Percentiles rank a stretch among this genome's conserved stretches.
Conservation (phyloP, 495 filamentous ascomycete species). For the Aspergillus mulundensis region DNA sequence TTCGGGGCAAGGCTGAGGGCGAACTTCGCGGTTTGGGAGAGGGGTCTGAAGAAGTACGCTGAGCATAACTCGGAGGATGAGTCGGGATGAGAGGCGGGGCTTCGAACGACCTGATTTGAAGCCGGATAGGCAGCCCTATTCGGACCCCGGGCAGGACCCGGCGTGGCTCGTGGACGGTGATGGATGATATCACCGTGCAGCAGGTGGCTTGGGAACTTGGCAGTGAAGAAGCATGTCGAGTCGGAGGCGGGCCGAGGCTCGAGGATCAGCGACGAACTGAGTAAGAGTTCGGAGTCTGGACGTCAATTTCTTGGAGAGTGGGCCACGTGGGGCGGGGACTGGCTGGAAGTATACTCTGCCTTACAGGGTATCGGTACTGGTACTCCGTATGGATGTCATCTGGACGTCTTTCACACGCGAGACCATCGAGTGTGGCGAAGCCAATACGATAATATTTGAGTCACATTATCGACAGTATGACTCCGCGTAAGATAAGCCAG, state of each 20-base stretch:
- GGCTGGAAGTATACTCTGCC: not conserved
- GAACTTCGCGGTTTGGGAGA: conserved; percentile 39
- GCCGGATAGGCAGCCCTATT: too few species aligned
- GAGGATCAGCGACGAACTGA: not conserved
- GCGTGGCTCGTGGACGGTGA: not conserved
- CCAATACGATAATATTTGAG: not conserved
- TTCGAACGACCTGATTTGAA: not conserved
- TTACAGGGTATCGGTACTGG: not conserved
- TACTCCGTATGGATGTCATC: not conserved
- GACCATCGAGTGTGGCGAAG: not conserved
- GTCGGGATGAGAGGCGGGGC: not conserved
- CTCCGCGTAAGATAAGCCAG: not conserved
- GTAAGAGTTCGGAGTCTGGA: not conserved
- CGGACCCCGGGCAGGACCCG: not conserved
- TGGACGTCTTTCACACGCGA: not conserved
- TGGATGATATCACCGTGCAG: conserved; percentile 2
- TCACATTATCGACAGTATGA: not conserved
- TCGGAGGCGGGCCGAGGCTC: not conserved
- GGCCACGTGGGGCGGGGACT: conserved; percentile 6
- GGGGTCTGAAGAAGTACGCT: conserved; percentile 35
- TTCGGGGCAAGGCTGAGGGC: conserved; percentile 28
- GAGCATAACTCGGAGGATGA: conserved; percentile 9
- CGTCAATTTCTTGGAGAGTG: not conserved
- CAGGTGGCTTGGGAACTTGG: not conserved
- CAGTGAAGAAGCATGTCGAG: not conserved